Evolutionary conservation across 352 stramenopile species (phyloP), one percentile per base, ranked within the genome.

Genomic region (Thalassiosira livingstoniorum): DNA sequence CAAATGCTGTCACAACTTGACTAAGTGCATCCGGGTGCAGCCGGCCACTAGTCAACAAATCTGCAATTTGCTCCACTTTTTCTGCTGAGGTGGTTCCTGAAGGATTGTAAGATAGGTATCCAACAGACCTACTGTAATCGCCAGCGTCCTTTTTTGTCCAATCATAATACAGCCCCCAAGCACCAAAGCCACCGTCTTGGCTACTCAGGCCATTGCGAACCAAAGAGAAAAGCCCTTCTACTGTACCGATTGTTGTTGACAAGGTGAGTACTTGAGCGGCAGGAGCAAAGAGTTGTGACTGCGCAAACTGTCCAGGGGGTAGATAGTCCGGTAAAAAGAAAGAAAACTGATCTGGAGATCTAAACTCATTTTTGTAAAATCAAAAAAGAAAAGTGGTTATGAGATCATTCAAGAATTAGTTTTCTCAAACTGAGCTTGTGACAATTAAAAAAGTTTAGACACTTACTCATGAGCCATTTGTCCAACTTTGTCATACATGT

Each of bases 41-140:
- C 32, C 90, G 70, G 51, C 90, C 91, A 54, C 34, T 68, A 39
- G 89, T 94, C 7, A 95, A 64, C 21, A 95, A 70, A n/a, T 85
- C 70, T 32, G 87, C 69, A 25, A 94, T 82, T n/a, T 92, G 77
- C 43, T 89, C 68, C 7, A 94, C 78, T 57, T 92, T 72, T 57
- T 75, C 68, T 25, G 47, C 39, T 31, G 58, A 60, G 10, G 29
- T 78, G 23, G n/a, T 32, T 37, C 37, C 35, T 58, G 5, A 74
- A 53, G 63, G 39, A 60, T 18, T 70, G 34, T 45, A 84, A 31
- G 34, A 63, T 0, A 79, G 63, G 51, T 70, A 85, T 13, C 75
- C 76, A 62, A 82, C 71, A 31, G 70, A 82, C 13, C n/a, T 21
- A 43, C 55, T 77, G 31, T 32, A 47, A 53, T 86, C 63, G 11